Percentiles rank a stretch among this genome's conserved stretches.
These are phyloP conservation scores for Daldinia bambusicola DNA, from an alignment of 495 filamentous ascomycete species.

Conservation along the genomic window DNA sequence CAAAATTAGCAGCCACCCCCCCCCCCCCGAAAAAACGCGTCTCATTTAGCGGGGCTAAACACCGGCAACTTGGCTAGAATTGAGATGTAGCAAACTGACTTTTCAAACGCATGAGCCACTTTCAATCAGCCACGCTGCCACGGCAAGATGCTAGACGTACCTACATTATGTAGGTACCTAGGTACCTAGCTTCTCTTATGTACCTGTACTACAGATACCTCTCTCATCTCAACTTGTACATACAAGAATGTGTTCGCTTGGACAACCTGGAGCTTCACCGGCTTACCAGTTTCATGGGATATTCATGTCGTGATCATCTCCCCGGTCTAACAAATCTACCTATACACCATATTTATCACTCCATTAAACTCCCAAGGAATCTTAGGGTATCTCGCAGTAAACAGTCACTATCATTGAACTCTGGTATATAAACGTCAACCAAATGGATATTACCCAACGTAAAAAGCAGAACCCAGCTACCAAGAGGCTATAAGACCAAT, in stretches of 20 bases:
- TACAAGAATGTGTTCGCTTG: neutral
- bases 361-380: neutral
- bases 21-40: too few species aligned
- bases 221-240: neutral
- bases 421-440: neutral
- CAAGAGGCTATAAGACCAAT: neutral
- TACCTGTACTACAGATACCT: neutral
- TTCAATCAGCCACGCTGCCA: neutral
- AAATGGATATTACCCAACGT: neutral
- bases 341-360: neutral
- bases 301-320: too few species aligned
- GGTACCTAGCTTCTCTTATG: neutral
- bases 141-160: constrained; percentile 2
- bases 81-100: constrained; percentile 2
- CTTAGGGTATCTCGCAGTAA: neutral
- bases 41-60: constrained; percentile 6
- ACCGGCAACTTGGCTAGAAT: constrained; percentile 2
- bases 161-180: too few species aligned
- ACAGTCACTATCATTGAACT: neutral
- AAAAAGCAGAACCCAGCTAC: neutral
- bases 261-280: neutral
- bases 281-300: neutral
- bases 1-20: neutral
- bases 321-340: too few species aligned
- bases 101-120: neutral